Percentiles rank a stretch among this genome's conserved stretches.
Conservation (phyloP, 768 basidiomycete species). For the Suillus fuscotomentosus region DNA sequence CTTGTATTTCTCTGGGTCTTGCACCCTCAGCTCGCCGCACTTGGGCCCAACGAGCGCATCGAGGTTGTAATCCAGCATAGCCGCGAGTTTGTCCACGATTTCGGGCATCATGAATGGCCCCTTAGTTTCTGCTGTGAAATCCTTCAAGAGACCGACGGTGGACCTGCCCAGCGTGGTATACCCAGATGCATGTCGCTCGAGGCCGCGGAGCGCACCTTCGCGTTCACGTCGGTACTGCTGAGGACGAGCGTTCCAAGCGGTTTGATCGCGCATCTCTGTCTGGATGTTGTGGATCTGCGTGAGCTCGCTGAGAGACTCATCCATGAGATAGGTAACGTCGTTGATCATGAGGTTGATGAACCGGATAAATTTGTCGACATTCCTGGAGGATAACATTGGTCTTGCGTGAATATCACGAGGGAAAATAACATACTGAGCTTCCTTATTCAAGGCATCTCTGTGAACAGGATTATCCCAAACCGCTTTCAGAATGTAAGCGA, state of each 20-base stretch:
- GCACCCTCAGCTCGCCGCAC: constrained; percentile 82
- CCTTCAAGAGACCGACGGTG: constrained; percentile 86
- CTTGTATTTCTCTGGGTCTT: constrained; percentile 83
- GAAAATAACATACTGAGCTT: constrained; percentile 58
- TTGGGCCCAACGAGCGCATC: constrained; percentile 86
- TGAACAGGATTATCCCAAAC: constrained; percentile 92
- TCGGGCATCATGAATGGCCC: constrained; percentile 94
- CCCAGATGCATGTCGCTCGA: constrained; percentile 82
- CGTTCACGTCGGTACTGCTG: constrained; percentile 80
- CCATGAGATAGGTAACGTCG: constrained; percentile 97
- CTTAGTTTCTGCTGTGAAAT: constrained; percentile 90
- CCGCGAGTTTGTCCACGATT: constrained; percentile 92
- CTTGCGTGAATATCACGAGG: neutral
- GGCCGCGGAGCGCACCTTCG: constrained; percentile 69
- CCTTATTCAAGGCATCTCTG: constrained; percentile 78
- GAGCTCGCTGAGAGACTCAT: constrained; percentile 90
- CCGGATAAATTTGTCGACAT: constrained; percentile 90
- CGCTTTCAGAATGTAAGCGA: constrained; percentile 81
- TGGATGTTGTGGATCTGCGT: constrained; percentile 87
- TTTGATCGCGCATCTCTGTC: constrained; percentile 75
- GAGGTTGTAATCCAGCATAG: constrained; percentile 95
- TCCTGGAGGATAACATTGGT: constrained; percentile 40
- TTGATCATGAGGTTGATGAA: constrained; percentile 99
- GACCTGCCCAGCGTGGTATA: constrained; percentile 86
- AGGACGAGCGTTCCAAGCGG: constrained; percentile 65